Evolutionary conservation across 2,329 filamentous ascomycete genomes (phyloP), one percentile per base, ranked within the genome.

Genomic region (Huntiella decipiens): DNA sequence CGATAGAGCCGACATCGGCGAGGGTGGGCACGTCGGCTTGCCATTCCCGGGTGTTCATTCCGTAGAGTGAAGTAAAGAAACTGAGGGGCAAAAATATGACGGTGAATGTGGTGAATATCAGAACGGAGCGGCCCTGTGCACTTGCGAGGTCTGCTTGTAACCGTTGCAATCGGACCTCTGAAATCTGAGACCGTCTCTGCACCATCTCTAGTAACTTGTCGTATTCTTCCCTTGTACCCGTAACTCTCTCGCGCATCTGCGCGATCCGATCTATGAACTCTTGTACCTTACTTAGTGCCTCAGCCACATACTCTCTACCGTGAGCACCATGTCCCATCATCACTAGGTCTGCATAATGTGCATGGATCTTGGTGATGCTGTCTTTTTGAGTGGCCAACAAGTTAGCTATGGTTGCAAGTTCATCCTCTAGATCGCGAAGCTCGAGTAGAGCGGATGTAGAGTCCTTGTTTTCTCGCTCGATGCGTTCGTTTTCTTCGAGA

Each of bases 191-290:
- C 53, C 79, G 74, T 12, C 75, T 72, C 54, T 79, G 74, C 36
- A 76, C 74, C 66, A 79, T 75, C 56, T 79, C 73, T 10, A 79
- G 68, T 4, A 79, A 64, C 51, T 77, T 77, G 53, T 77, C 73
- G 51, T 77, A 78, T 51, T 77, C 74, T 39, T 71, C 73, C 35
- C 74, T 65, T 2, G 74, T 75, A 3, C 62, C 61, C 10, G 70
- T 66, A 1, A 75, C 73, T n/a, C 73, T 63, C 33, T 66, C 61
- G 5, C 69, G 61, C 74, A 79, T 78, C 44, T 76, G 71, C 2
- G 59, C 58, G 1, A 71, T 62, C 47, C 71, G 66, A 15, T 64
- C 63, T 12, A 63, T 64, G 54, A 77, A 78, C 46, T 74, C 73
- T 1, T 65, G 64, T 1, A 79, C 56, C 34, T 67, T 63, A 19